phyloP scores from a whole-genome alignment of 345 rosid genomes.

The Populus ilicifolia region DNA sequence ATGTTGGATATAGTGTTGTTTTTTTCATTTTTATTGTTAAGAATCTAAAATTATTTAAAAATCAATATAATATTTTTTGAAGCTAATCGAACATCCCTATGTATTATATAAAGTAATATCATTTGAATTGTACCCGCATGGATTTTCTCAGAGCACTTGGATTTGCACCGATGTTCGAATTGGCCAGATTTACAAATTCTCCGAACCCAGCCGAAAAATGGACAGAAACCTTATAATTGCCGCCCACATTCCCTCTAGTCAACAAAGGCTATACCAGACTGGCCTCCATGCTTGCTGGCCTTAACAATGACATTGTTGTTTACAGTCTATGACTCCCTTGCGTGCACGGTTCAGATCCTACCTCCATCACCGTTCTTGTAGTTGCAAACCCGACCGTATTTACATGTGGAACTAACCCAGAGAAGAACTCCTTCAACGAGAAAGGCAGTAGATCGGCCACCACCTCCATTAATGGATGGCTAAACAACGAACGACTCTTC shows the following conservation, averaged over 20 bases:
- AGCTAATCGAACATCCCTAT: no score
- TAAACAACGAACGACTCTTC: neutral
- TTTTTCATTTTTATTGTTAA: no score
- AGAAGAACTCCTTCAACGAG: neutral
- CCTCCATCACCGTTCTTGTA: neutral
- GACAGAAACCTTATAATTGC: slow-evolving; percentile 1
- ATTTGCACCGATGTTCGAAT: no score
- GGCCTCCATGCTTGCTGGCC: neutral
- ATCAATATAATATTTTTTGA: no score
- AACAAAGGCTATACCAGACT: neutral
- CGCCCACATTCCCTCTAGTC: neutral
- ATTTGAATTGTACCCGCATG: no score
- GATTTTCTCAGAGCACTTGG: no score
- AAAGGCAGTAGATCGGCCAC: neutral
- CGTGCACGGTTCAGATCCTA: neutral
- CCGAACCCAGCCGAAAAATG: neutral
- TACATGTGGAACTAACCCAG: slow-evolving; percentile 6
- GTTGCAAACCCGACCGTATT: neutral
- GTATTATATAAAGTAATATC: no score
- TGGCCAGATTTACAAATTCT: neutral
- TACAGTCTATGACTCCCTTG: neutral
- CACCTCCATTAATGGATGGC: neutral
- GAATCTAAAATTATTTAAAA: no score
- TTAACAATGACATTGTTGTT: neutral
- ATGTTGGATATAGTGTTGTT: no score